Conservation (phyloP, 1,284 basidiomycete species). For the Apiotrichum veenhuisii region DNA sequence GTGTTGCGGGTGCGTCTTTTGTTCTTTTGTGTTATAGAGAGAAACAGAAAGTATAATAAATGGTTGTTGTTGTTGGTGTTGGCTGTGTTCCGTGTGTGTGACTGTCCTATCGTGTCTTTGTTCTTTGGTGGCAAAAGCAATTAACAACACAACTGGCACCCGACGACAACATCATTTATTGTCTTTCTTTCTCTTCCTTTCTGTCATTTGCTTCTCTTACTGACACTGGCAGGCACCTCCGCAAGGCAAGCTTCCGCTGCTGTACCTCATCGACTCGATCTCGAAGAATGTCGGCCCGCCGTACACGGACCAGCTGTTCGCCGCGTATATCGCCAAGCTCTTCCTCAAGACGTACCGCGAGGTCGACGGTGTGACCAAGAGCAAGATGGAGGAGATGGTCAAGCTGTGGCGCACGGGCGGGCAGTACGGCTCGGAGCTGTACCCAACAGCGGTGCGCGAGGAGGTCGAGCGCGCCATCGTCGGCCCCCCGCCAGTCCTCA, state of each 20-base stretch:
- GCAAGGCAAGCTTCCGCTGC: slow-evolving; percentile 84
- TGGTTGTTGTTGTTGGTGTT: not conserved
- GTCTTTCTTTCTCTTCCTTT: not conserved
- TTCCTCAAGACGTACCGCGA: slow-evolving; percentile 80
- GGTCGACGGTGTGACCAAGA: slow-evolving; percentile 75
- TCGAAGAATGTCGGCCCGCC: slow-evolving; percentile 90
- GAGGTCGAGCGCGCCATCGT: slow-evolving; percentile 41
- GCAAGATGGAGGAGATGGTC: slow-evolving; percentile 95
- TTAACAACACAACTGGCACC: not conserved
- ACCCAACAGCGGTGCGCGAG: slow-evolving; percentile 34
- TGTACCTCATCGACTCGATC: slow-evolving; percentile 95
- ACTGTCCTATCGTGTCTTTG: not conserved
- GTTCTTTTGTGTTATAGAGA: not conserved
- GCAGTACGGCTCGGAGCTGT: slow-evolving; percentile 73
- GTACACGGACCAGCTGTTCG: slow-evolving; percentile 75
- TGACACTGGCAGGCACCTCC: slow-evolving; percentile 68
- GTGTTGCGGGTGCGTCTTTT: slow-evolving; percentile 58
- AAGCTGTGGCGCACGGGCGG: slow-evolving; percentile 84
- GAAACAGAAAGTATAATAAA: not conserved
- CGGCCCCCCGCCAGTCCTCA: slow-evolving; percentile 24
- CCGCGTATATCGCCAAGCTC: slow-evolving; percentile 64
- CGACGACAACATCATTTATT: not conserved
- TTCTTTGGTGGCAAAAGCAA: not conserved
- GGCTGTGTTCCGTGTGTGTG: not conserved
- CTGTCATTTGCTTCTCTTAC: not conserved